phyloP scores from a whole-genome alignment of 768 basidiomycete species.

The Russula vinacea region DNA sequence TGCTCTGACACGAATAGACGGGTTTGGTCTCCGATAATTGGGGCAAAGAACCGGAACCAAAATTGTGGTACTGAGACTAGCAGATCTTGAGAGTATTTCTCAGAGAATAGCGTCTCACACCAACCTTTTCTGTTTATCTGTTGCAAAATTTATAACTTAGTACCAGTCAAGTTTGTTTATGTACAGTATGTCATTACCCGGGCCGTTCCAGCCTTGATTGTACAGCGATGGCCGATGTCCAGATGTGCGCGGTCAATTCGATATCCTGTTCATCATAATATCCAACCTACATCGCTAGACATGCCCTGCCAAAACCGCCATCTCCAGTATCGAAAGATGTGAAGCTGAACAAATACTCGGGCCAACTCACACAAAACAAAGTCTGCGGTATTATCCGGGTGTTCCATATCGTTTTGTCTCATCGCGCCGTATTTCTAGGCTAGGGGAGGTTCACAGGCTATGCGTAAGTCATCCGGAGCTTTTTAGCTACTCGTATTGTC shows the following conservation, averaged over 20 bases:
- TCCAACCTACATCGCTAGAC: conserved; percentile 35
- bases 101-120: background rate
- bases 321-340: conserved; percentile 37
- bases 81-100: background rate
- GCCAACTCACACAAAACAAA: conserved; percentile 74
- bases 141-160: background rate
- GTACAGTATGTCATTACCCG: too few species aligned
- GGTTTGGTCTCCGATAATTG: conserved; percentile 14
- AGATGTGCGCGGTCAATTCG: conserved; percentile 20
- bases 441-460: conserved; percentile 78
- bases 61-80: conserved; percentile 23
- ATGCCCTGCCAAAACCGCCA: conserved; percentile 40
- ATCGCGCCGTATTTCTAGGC: conserved; percentile 37
- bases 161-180: too few species aligned
- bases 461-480: conserved; percentile 55
- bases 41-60: conserved; percentile 26
- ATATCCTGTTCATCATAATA: background rate
- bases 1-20: conserved; percentile 15
- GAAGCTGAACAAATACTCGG: conserved; percentile 72
- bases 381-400: conserved; percentile 37
- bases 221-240: conserved; percentile 24
- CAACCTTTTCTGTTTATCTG: background rate
- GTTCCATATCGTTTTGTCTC: background rate
- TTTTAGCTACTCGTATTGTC: background rate
- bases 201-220: background rate